phyloP scores from a whole-genome alignment of 768 basidiomycete species.

The Kwoniella dendrophila region DNA sequence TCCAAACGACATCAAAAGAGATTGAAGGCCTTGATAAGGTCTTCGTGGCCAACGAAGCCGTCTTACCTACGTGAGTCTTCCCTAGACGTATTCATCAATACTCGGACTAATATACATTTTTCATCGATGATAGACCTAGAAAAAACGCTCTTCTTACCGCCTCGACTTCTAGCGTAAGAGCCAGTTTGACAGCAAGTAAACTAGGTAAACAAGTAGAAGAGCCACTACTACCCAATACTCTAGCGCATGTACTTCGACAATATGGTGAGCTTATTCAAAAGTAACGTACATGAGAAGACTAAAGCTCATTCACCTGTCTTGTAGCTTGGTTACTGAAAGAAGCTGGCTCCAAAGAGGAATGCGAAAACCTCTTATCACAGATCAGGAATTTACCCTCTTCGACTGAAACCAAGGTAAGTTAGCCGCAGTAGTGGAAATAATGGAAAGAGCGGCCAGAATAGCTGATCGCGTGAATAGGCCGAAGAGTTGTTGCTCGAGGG shows the following conservation, averaged over 20 bases:
- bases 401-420: slow-evolving; percentile 24
- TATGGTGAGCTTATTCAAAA: slow-evolving; percentile 33
- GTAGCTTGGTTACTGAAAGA: slow-evolving; percentile 37
- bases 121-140: slow-evolving; percentile 20
- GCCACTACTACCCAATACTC: slow-evolving; percentile 31
- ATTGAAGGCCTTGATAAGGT: slow-evolving; percentile 59
- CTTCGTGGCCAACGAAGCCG: slow-evolving; percentile 51
- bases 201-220: slow-evolving; percentile 21
- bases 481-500: slow-evolving; percentile 76
- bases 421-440: neutral
- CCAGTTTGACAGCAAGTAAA: slow-evolving; percentile 15
- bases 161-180: slow-evolving; percentile 15
- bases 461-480: slow-evolving; percentile 59
- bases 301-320: neutral
- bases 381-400: slow-evolving; percentile 59
- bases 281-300: neutral
- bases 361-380: slow-evolving; percentile 64
- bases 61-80: slow-evolving; percentile 40
- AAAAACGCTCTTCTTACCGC: slow-evolving; percentile 16
- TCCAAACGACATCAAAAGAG: slow-evolving; percentile 55
- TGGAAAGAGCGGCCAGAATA: too few relatives aligned
- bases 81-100: neutral
- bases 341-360: slow-evolving; percentile 47
- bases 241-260: slow-evolving; percentile 46
- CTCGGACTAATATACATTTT: slow-evolving; percentile 56